Percentiles rank a stretch among this genome's conserved stretches.
phyloP scores from a whole-genome alignment of 768 basidiomycete genomes.

The Tricholoma sp. region DNA sequence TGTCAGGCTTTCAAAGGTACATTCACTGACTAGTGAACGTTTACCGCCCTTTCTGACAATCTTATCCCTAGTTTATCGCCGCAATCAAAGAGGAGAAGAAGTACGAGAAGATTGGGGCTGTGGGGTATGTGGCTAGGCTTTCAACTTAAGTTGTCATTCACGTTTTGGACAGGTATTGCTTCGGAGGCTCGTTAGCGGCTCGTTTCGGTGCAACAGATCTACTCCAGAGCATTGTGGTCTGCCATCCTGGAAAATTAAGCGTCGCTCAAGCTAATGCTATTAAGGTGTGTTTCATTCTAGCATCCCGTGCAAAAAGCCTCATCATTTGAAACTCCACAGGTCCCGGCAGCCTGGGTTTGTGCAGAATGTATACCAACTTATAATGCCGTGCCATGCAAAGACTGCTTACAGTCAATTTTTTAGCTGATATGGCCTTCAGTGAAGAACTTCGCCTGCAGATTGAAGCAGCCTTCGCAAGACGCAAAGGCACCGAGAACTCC shows the following conservation, averaged over 20 bases:
- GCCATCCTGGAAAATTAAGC: slow-evolving; percentile 16
- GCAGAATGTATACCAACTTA: slow-evolving; percentile 14
- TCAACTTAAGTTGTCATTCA: not conserved
- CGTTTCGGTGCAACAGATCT: slow-evolving; percentile 14
- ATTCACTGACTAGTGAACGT: not conserved
- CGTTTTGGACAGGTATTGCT: slow-evolving; percentile 16
- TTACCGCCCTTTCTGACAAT: not conserved
- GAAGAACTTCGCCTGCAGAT: slow-evolving; percentile 8
- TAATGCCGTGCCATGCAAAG: not conserved
- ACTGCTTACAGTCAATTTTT: not conserved
- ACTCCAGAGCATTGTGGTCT: slow-evolving; percentile 17
- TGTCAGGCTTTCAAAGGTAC: slow-evolving; percentile 17
- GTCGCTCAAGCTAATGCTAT: slow-evolving; percentile 14
- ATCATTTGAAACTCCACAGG: slow-evolving; percentile 7
- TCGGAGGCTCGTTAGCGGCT: slow-evolving; percentile 15
- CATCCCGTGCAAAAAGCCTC: not conserved
- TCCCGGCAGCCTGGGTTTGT: slow-evolving; percentile 19
- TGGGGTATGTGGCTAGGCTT: slow-evolving; percentile 23
- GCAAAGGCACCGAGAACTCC: slow-evolving; percentile 14
- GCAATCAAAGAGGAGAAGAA: slow-evolving; percentile 30
- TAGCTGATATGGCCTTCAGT: slow-evolving; percentile 18
- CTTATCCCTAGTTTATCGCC: slow-evolving; percentile 25
- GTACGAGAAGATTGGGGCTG: slow-evolving; percentile 36
- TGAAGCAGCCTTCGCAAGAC: slow-evolving; percentile 18
- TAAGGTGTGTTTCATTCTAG: slow-evolving; percentile 8